Conservation (phyloP, 345 rosid genomes). For the Eutrema yunnanense region DNA sequence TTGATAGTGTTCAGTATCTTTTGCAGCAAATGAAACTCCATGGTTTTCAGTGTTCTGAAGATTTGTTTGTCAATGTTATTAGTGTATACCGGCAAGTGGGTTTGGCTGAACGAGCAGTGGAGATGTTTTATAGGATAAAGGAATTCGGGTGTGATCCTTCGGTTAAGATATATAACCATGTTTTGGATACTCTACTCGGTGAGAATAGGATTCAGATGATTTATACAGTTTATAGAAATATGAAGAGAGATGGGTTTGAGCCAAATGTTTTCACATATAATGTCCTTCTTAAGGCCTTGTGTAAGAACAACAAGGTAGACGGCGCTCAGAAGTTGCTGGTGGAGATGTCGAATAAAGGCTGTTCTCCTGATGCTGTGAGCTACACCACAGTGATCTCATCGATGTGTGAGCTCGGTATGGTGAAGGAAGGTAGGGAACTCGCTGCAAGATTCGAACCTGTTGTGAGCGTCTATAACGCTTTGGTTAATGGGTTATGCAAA, state of each 20-base stretch:
- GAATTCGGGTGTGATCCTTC: slow-evolving; percentile 78
- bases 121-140: slow-evolving; percentile 64
- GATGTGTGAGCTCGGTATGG: slow-evolving; percentile 62
- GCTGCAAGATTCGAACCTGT: slow-evolving; percentile 42
- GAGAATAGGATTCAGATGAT: slow-evolving; percentile 69
- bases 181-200: slow-evolving; percentile 69
- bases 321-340: slow-evolving; percentile 64
- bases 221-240: slow-evolving; percentile 52
- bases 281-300: slow-evolving; percentile 77
- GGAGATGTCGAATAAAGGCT: slow-evolving; percentile 65
- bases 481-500: slow-evolving; percentile 62
- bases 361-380: slow-evolving; percentile 77
- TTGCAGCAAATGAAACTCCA: slow-evolving; percentile 90
- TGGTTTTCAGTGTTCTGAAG: slow-evolving; percentile 59
- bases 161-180: slow-evolving; percentile 72
- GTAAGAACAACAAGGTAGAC: slow-evolving; percentile 73
- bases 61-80: slow-evolving; percentile 55
- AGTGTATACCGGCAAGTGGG: slow-evolving; percentile 44
- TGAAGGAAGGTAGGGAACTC: slow-evolving; percentile 65
- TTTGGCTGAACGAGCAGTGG: slow-evolving; percentile 66
- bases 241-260: slow-evolving; percentile 81
- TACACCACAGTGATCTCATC: slow-evolving; percentile 70
- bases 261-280: slow-evolving; percentile 80
- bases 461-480: slow-evolving; percentile 63
- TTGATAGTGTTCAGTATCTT: slow-evolving; percentile 72